Evolutionary conservation across 2,329 filamentous ascomycete genomes (phyloP).

Genomic region (Pseudohalonectria lignicola): DNA sequence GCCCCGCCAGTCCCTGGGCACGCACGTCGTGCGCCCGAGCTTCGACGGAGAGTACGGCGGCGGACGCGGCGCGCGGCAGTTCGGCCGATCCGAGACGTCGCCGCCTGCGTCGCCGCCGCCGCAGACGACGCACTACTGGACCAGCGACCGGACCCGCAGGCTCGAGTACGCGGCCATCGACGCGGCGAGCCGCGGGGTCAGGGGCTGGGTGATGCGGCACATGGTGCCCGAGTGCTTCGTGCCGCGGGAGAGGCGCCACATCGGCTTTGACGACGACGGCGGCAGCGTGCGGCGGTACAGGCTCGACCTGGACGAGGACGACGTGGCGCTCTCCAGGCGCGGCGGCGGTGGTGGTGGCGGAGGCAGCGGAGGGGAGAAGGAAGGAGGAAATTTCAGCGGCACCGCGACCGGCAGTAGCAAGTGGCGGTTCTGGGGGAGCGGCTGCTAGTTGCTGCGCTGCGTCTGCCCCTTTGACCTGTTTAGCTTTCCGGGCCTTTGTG

Average conservation of each 20-base stretch:
- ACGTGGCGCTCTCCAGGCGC: slow-evolving; percentile 6
- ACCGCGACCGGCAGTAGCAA: too few relatives aligned
- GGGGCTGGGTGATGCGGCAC: slow-evolving; percentile 46
- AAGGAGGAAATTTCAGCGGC: slow-evolving; percentile 1
- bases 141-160: slow-evolving; percentile 48
- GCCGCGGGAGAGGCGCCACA: slow-evolving; percentile 33
- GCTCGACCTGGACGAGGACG: slow-evolving; percentile 42
- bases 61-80: too few relatives aligned
- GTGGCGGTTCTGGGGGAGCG: slow-evolving; percentile 2
- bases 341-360: slow-evolving; percentile 12
- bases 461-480: too few relatives aligned
- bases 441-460: too few relatives aligned
- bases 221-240: slow-evolving; percentile 51
- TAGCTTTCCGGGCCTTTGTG: too few relatives aligned
- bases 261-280: slow-evolving; percentile 49
- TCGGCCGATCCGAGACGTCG: too few relatives aligned
- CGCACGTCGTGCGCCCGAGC: too few relatives aligned
- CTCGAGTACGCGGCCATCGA: slow-evolving; percentile 59
- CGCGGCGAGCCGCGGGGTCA: slow-evolving; percentile 46
- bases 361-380: slow-evolving; percentile 11
- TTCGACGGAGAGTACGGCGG: too few relatives aligned
- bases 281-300: slow-evolving; percentile 54
- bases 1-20: too few relatives aligned
- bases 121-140: slow-evolving; percentile 56
- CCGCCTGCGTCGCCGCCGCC: slow-evolving; percentile 32